Conservation (phyloP, 1,139 yeast species). For the Suhomyces choctaworum region DNA sequence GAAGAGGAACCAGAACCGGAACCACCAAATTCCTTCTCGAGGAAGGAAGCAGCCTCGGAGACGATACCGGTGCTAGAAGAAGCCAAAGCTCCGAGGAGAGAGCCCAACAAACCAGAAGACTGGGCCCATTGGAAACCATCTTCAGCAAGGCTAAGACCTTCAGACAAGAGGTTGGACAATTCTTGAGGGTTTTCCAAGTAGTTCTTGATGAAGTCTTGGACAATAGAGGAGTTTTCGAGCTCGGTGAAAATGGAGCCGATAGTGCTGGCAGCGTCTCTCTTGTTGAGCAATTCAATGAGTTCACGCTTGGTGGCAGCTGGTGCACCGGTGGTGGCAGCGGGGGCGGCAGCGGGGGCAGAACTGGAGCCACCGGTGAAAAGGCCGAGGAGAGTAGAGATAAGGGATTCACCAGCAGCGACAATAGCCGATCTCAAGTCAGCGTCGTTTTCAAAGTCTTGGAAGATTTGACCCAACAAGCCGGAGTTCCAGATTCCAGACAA, state of each 20-base stretch:
- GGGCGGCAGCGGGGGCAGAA: conserved; percentile 21
- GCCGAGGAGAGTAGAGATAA: conserved; percentile 35
- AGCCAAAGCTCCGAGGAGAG: conserved; percentile 32
- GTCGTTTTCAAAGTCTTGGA: conserved; percentile 37
- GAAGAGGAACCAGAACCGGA: conserved; percentile 12
- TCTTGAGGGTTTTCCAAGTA: conserved; percentile 41
- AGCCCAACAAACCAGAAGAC: conserved; percentile 36
- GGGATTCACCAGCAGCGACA: conserved; percentile 36
- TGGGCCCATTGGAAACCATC: conserved; percentile 44
- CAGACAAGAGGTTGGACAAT: conserved; percentile 34
- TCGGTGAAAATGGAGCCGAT: conserved; percentile 29
- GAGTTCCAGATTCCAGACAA: conserved; percentile 47
- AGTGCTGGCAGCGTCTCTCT: conserved; percentile 40
- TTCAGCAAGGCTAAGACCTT: conserved; percentile 37
- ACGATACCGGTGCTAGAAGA: conserved; percentile 30
- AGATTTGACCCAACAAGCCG: conserved; percentile 40
- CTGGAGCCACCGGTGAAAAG: conserved; percentile 26
- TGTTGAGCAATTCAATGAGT: conserved; percentile 27
- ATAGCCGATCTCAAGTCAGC: conserved; percentile 37
- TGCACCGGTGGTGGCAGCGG: conserved; percentile 16
- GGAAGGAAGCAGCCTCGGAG: conserved; percentile 18
- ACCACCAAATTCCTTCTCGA: conserved; percentile 3
- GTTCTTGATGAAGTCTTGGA: conserved; percentile 33
- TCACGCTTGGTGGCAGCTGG: conserved; percentile 24
- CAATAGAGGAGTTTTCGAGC: conserved; percentile 40